These are phyloP conservation scores for Cyclanthera cordifolia DNA, from an alignment of 306 rosid genomes.

Conservation along the genomic window DNA sequence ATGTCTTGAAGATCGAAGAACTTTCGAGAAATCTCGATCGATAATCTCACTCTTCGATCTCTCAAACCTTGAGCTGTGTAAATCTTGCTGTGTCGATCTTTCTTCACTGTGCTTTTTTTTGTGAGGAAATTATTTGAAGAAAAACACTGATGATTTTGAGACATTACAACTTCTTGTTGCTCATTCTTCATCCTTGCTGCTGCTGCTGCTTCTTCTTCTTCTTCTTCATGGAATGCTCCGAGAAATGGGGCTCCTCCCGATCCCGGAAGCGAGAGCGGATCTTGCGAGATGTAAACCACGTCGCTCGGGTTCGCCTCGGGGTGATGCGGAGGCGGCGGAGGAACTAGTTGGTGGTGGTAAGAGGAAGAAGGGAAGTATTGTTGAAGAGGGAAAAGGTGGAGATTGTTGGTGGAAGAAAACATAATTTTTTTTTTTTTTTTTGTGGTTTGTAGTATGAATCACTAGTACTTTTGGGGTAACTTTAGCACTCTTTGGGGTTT, in stretches of 20 bases:
- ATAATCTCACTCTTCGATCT: slow-evolving; percentile 76
- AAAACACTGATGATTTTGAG: slow-evolving; percentile 7
- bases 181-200: not conserved
- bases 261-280: slow-evolving; percentile 19
- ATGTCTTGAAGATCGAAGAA: slow-evolving; percentile 95
- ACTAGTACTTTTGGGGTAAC: slow-evolving; percentile 14
- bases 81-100: slow-evolving; percentile 90
- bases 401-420: slow-evolving; percentile 41
- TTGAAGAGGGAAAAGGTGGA: slow-evolving; percentile 25
- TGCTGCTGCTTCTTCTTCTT: no score
- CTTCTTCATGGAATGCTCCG: slow-evolving; percentile 15
- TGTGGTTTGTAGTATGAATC: slow-evolving; percentile 14
- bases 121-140: not conserved
- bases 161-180: not conserved
- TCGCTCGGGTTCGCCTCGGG: not conserved
- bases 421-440: no score
- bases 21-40: slow-evolving; percentile 68
- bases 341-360: slow-evolving; percentile 17
- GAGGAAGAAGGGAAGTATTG: slow-evolving; percentile 36
- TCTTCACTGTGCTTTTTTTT: slow-evolving; percentile 32
- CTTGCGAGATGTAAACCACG: not conserved
- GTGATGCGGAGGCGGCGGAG: slow-evolving; percentile 21
- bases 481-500: not conserved
- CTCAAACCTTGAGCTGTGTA: slow-evolving; percentile 81
- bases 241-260: not conserved